phyloP scores from a whole-genome alignment of 2,329 filamentous ascomycete species.

The Aspergillus oerlinghausenensis region DNA sequence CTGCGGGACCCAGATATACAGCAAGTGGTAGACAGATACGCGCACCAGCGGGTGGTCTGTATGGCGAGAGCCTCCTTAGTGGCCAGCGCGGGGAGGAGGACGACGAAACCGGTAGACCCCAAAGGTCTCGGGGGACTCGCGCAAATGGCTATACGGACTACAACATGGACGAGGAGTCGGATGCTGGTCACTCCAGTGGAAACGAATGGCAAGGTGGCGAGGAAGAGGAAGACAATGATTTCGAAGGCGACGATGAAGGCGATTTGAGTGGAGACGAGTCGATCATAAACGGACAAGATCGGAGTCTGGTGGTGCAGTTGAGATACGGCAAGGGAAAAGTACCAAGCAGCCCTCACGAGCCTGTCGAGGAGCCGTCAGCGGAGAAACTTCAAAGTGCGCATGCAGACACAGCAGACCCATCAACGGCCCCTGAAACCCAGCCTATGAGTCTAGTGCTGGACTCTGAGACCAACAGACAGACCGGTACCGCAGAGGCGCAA shows the following conservation, averaged over 20 bases:
- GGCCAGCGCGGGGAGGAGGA: slow-evolving; percentile 48
- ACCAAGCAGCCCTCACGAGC: slow-evolving; percentile 12
- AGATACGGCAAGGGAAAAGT: slow-evolving; percentile 36
- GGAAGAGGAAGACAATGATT: slow-evolving; percentile 66
- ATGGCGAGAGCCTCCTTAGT: slow-evolving; percentile 53
- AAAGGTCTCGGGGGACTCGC: slow-evolving; percentile 33
- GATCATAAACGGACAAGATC: slow-evolving; percentile 50
- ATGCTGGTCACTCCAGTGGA: slow-evolving; percentile 53
- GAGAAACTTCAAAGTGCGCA: slow-evolving; percentile 8
- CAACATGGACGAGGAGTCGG: slow-evolving; percentile 61
- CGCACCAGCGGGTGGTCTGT: slow-evolving; percentile 49
- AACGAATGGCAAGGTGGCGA: slow-evolving; percentile 72
- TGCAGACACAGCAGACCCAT: slow-evolving; percentile 8
- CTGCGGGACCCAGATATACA: slow-evolving; percentile 62
- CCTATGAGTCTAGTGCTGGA: slow-evolving; percentile 1
- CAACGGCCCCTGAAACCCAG: slow-evolving; percentile 1
- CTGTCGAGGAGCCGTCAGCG: slow-evolving; percentile 14
- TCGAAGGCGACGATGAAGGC: slow-evolving; percentile 51
- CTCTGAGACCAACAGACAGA: slow-evolving; percentile 2
- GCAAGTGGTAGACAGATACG: slow-evolving; percentile 81
- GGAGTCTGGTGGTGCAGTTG: slow-evolving; percentile 71
- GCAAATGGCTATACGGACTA: slow-evolving; percentile 47
- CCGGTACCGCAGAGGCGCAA: not conserved
- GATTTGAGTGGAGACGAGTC: slow-evolving; percentile 39
- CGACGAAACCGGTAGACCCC: slow-evolving; percentile 33